phyloP scores from a whole-genome alignment of 371 early-diverging fungal species.

The Mucor mucedo region DNA sequence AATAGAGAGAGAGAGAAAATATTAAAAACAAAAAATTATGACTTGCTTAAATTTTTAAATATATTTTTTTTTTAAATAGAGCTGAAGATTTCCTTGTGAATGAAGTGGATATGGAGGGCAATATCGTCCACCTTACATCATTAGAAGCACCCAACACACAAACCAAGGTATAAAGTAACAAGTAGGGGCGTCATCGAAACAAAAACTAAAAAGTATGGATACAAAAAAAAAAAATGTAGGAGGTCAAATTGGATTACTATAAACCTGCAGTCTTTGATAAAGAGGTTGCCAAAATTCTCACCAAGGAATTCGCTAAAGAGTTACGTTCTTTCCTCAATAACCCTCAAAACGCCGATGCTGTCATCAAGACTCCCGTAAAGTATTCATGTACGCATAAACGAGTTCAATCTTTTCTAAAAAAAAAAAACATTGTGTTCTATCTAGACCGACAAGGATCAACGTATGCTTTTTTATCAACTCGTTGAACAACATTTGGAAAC shows the following conservation, averaged over 20 bases:
- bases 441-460: conserved; percentile 34
- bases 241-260: conserved; percentile 3
- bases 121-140: conserved; percentile 68
- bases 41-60: background rate
- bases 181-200: too few relatives aligned
- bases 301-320: conserved; percentile 29
- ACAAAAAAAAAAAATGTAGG: conserved; percentile 1
- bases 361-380: conserved; percentile 25
- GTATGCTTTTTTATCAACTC: conserved; percentile 33
- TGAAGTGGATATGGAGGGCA: conserved; percentile 85
- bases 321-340: conserved; percentile 34
- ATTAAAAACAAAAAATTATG: background rate
- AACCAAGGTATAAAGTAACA: conserved; percentile 15
- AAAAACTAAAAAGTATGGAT: too few relatives aligned
- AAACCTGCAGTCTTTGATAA: conserved; percentile 33
- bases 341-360: conserved; percentile 25
- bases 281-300: conserved; percentile 26
- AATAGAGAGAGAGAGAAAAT: background rate
- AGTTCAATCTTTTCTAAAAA: background rate
- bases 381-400: too few relatives aligned
- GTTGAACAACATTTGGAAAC: conserved; percentile 33
- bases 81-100: conserved; percentile 91
- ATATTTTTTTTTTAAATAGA: conserved; percentile 22
- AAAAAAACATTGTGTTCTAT: background rate
- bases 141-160: conserved; percentile 40